Conservation (phyloP, 768 basidiomycete genomes). For the Phallus indusiatus region DNA sequence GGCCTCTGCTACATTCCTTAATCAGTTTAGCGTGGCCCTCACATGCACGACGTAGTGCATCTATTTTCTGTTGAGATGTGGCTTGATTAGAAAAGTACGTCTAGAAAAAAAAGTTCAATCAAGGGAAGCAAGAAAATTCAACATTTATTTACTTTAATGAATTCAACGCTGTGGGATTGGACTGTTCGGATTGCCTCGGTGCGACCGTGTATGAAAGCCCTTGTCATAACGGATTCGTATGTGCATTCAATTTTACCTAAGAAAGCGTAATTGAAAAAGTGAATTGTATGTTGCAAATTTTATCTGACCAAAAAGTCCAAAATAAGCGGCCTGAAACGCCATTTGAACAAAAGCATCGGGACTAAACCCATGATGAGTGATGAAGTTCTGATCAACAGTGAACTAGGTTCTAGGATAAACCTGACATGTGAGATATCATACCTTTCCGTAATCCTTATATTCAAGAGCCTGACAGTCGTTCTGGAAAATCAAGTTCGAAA, state of each 20-base stretch:
- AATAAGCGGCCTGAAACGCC: constrained; percentile 97
- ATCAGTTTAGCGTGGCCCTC: constrained; percentile 77
- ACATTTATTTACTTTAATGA: constrained; percentile 54
- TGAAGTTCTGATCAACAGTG: constrained; percentile 90
- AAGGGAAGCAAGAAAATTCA: not conserved
- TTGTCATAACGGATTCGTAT: constrained; percentile 99
- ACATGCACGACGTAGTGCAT: constrained; percentile 72
- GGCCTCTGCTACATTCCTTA: constrained; percentile 80
- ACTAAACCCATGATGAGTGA: constrained; percentile 88
- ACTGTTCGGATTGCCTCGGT: constrained; percentile 93
- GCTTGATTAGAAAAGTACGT: constrained; percentile 76
- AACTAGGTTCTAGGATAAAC: too few species aligned
- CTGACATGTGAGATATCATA: not conserved
- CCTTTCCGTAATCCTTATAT: constrained; percentile 53
- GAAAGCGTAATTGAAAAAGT: constrained; percentile 2
- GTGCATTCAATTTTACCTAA: constrained; percentile 82
- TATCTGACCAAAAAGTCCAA: constrained; percentile 75
- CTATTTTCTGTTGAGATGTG: constrained; percentile 55
- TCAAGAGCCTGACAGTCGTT: constrained; percentile 94
- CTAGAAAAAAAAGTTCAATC: constrained; percentile 26
- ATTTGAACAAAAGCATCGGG: constrained; percentile 98
- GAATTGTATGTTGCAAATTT: not conserved
- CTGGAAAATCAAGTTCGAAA: constrained; percentile 95
- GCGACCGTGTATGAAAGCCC: constrained; percentile 86
- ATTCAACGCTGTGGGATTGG: constrained; percentile 77